Evolutionary conservation across 305 asterid species (phyloP).

Genomic region (Fraxinus ornus): DNA sequence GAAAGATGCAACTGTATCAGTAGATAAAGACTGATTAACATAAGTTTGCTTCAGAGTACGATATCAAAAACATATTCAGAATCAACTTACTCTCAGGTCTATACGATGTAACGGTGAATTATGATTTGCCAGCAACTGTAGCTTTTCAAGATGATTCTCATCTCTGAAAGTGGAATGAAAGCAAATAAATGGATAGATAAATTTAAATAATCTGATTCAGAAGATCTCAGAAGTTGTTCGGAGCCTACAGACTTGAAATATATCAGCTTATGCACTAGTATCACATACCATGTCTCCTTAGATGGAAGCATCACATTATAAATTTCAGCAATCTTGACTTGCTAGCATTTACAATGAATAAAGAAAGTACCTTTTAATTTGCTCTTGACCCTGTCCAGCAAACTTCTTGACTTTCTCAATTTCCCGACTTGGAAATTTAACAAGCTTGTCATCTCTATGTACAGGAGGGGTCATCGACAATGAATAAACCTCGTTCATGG

Average conservation of each 20-base stretch:
- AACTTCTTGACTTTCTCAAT: conserved; percentile 54
- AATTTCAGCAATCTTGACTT: not conserved
- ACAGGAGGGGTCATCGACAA: conserved; percentile 40
- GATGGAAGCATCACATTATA: conserved; percentile 8
- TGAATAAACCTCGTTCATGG: conserved; percentile 33
- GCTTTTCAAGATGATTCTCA: conserved; percentile 60
- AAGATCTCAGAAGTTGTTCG: not conserved
- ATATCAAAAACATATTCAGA: conserved; percentile 7
- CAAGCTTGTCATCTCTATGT: conserved; percentile 31
- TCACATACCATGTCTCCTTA: conserved; percentile 1
- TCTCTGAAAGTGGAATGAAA: conserved; percentile 48
- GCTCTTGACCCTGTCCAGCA: conserved; percentile 45
- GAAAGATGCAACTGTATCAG: not conserved
- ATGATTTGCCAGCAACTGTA: conserved; percentile 68
- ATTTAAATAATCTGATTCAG: not conserved
- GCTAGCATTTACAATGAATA: conserved; percentile 12
- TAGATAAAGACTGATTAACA: not conserved
- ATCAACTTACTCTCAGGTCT: conserved; percentile 69
- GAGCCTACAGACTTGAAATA: not conserved
- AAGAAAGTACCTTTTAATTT: conserved; percentile 57
- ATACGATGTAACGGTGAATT: conserved; percentile 63
- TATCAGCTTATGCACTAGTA: not conserved
- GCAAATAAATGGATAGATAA: not conserved
- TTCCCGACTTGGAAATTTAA: conserved; percentile 31
- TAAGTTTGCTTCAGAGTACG: conserved; percentile 14